Conservation (phyloP, 352 stramenopile species). For the Pythium pectinolyticum region DNA sequence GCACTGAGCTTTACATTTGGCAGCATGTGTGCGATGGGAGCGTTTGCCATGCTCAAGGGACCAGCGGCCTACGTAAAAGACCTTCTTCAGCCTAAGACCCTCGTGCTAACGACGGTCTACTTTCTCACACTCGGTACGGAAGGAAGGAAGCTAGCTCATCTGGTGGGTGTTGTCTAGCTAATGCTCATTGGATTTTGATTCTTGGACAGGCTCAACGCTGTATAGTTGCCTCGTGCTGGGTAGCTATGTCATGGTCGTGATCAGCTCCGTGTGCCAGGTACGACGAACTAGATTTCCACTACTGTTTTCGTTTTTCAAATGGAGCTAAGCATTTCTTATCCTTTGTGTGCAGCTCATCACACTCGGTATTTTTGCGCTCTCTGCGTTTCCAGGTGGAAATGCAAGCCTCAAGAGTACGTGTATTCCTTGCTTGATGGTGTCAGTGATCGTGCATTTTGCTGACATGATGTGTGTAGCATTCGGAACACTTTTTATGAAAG, state of each 20-base stretch:
- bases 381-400: conserved; percentile 60
- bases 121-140: conserved; percentile 67
- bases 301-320: neutral
- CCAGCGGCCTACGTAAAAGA: conserved; percentile 52
- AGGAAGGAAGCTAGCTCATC: too few species aligned
- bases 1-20: conserved; percentile 81
- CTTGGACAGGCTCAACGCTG: conserved; percentile 50
- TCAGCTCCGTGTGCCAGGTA: conserved; percentile 65
- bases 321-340: neutral
- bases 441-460: neutral
- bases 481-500: conserved; percentile 61
- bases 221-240: conserved; percentile 84
- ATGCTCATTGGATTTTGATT: neutral
- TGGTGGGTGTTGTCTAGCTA: neutral
- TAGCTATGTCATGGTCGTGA: conserved; percentile 82
- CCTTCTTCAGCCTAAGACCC: conserved; percentile 60
- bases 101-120: conserved; percentile 69
- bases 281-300: neutral
- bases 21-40: conserved; percentile 73
- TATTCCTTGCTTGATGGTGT: too few species aligned
- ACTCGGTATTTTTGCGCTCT: conserved; percentile 54
- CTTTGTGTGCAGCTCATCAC: conserved; percentile 51
- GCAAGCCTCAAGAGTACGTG: conserved; percentile 61
- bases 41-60: conserved; percentile 78
- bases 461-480: conserved; percentile 55